Evolutionary conservation across 805 yeast species (phyloP), one percentile per base, ranked within the genome.

Genomic region (Spathaspora boniae): DNA sequence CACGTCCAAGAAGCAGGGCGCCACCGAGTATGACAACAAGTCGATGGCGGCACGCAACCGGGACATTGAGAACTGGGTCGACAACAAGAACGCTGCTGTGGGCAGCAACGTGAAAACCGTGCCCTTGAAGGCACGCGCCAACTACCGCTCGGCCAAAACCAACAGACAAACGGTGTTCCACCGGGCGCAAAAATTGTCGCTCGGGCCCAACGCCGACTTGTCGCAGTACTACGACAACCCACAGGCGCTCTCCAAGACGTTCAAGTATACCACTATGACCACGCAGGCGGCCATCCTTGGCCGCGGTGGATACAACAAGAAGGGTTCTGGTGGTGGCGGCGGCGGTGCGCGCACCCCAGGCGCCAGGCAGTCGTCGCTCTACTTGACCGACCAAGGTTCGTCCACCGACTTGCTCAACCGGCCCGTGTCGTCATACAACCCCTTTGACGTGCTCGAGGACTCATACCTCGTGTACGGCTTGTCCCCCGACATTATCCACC

Each of bases 11-110:
- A 70, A 61, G 23, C 96, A 88, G 62, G 98, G 98, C 42, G 93
- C 93, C 3, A 74, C 73, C 41, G 64, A 63, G 18, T 65, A 80
- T 32, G 75, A 78, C 41, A 68, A 73, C 43, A 78, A 76, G 50
- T 70, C 75, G 27, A 73, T 82, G 81, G 70, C 68, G 16, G 70
- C 72, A 41, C 78, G 89, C 48, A 76, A 77, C 31, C 72, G 78
- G 32, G 75, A 74, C 40, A 78, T 86, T 43, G 97, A 91, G 48
- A 75, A 77, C 46, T 93, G 98, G 97, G 80, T 89, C 4, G 84
- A 85, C 45, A 78, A 80, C 54, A 44, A 51, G 9, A 46, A 54
- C 21, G 47, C 56, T 2, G 68, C 75, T 34, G 53, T 69, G 5
- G 62, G 66, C 24, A 82, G 77, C 4, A 77, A 78, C 9, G 62